phyloP scores from a whole-genome alignment of 176 grass and related monocot genomes.

The Calamus simplicifolius region DNA sequence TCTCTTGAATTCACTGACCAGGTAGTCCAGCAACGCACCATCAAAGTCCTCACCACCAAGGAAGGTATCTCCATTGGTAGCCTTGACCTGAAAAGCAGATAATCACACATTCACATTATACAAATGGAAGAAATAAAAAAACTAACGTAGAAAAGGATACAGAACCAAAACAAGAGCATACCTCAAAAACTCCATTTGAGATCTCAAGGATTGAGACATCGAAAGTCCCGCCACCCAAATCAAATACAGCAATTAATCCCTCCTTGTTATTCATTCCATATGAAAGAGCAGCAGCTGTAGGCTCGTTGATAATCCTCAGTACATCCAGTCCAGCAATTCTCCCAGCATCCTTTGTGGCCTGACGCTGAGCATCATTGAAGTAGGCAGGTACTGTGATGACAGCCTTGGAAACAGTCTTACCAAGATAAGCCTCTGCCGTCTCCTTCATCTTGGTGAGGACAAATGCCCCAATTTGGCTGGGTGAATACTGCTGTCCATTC shows the following conservation, averaged over 20 bases:
- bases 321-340: constrained; percentile 89
- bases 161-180: constrained; percentile 4
- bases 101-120: constrained; percentile 22
- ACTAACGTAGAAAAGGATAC: background rate
- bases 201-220: constrained; percentile 97
- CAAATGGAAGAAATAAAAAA: background rate
- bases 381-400: constrained; percentile 90
- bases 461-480: constrained; percentile 95
- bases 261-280: constrained; percentile 99
- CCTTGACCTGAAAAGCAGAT: constrained; percentile 63
- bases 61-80: constrained; percentile 97
- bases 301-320: constrained; percentile 96
- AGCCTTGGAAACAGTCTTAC: constrained; percentile 78
- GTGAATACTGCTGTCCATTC: constrained; percentile 79
- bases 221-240: constrained; percentile 98
- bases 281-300: constrained; percentile 86
- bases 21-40: constrained; percentile 71
- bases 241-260: constrained; percentile 92
- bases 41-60: constrained; percentile 99
- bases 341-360: constrained; percentile 93
- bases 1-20: constrained; percentile 83
- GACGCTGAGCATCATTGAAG: constrained; percentile 87
- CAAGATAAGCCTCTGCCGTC: constrained; percentile 68
- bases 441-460: constrained; percentile 99
- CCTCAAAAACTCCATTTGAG: constrained; percentile 98